Evolutionary conservation across 306 rosid genomes (phyloP).

Genomic region (Prunus fruticosa): DNA sequence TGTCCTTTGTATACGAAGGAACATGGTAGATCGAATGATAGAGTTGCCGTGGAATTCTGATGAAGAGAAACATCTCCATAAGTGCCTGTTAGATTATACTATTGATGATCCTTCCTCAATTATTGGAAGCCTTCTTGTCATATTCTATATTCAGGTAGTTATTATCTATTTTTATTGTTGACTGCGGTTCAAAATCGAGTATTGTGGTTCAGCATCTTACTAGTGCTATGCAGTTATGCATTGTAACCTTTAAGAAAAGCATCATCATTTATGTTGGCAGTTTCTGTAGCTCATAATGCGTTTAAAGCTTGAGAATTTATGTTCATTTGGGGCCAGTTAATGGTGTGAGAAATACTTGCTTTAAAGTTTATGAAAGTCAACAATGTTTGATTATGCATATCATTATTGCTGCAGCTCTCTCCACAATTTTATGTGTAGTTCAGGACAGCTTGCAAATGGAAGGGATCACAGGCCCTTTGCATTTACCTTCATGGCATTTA

Average conservation of each 20-base stretch:
- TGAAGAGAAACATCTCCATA: constrained; percentile 87
- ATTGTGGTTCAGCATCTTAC: constrained; percentile 11
- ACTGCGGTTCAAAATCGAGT: constrained; percentile 1
- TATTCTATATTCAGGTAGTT: constrained; percentile 89
- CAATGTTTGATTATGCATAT: not conserved
- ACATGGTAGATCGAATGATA: constrained; percentile 82
- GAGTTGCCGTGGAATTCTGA: constrained; percentile 94
- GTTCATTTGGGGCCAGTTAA: not conserved
- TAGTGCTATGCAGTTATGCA: constrained; percentile 13
- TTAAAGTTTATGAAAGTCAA: not conserved
- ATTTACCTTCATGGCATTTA: not conserved
- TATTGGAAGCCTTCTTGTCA: constrained; percentile 85
- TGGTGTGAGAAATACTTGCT: not conserved
- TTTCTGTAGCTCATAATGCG: not conserved
- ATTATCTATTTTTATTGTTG: not conserved
- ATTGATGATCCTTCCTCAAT: constrained; percentile 58
- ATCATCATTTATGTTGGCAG: not conserved
- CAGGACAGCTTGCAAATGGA: not conserved
- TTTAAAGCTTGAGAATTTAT: not conserved
- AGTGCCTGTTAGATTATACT: constrained; percentile 78
- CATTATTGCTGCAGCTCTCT: not conserved
- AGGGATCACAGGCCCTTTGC: not conserved
- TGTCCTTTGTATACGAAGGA: constrained; percentile 87
- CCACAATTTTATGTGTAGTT: not conserved
- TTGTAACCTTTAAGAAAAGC: not conserved